Evolutionary conservation across 768 basidiomycete genomes (phyloP).

Genomic region (Phaffia australis): DNA sequence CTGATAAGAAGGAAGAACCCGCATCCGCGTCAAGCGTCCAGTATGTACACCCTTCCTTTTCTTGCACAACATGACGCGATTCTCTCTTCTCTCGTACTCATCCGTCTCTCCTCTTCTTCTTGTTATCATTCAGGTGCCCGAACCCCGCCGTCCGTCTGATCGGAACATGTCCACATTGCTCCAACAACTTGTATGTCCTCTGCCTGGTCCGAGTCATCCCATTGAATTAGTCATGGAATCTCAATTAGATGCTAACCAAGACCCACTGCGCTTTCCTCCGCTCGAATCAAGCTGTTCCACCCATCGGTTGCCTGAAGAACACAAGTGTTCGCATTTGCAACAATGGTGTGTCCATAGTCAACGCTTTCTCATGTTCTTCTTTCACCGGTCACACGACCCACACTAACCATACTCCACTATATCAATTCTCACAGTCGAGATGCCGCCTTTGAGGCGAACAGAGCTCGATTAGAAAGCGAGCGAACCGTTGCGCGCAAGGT

Average conservation of each 20-base stretch:
- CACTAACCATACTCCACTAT: not conserved
- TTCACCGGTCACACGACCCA: not conserved
- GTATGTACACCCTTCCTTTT: constrained; percentile 5
- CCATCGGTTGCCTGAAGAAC: constrained; percentile 23
- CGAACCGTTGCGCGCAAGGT: constrained; percentile 21
- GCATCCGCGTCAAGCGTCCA: constrained; percentile 11
- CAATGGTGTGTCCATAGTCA: constrained; percentile 10
- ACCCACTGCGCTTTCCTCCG: not conserved
- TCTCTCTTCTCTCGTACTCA: not conserved
- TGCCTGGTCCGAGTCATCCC: no score
- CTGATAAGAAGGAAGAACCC: constrained; percentile 5
- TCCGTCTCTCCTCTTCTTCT: not conserved
- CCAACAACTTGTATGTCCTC: constrained; percentile 17
- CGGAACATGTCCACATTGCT: constrained; percentile 23
- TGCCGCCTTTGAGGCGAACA: constrained; percentile 26
- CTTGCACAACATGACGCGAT: not conserved
- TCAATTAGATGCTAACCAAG: no score
- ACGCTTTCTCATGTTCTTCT: not conserved
- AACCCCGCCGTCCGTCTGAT: constrained; percentile 22
- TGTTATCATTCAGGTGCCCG: constrained; percentile 13
- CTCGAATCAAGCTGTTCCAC: constrained; percentile 14
- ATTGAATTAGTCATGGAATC: no score
- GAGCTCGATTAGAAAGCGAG: constrained; percentile 21
- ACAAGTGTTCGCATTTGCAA: constrained; percentile 17
- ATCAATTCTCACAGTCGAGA: constrained; percentile 15